Base-by-base conservation (phyloP, 169 alveolate species). In the Amoebophrya sp. region DNA sequence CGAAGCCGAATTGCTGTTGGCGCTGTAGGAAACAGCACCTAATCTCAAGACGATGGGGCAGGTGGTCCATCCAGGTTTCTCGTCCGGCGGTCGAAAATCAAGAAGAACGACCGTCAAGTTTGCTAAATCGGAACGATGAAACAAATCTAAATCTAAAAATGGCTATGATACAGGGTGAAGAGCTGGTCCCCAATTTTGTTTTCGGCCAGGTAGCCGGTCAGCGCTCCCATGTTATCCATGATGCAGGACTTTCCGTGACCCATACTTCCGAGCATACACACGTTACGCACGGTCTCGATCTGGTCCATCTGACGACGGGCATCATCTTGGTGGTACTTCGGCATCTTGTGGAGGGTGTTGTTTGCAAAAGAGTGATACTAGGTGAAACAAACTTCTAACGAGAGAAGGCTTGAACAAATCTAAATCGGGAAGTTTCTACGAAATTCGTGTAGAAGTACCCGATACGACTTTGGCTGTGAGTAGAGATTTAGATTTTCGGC, bases 151-250 rank as follows among this genome's bases (percentile, higher is more conserved):
- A 66, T 66, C 83, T 7, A 66, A 66, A 66, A 66, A 66, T 7
- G 29, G 35, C n/a, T n/a, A n/a, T n/a, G n/a, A n/a, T 66, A 66
- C 83, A 66, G 83, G 18, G 83, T 25, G 35, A 66, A 66, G 83
- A 66, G 83, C 35, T 66, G 83, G 35, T 66, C 83, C 18, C 83
- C 83, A 25, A 66, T 66, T n/a, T 66, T 66, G 83, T 2, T 25
- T n/a, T 66, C 83, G 38, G 83, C 83, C 2, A 66, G 83, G 83
- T 66, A 66, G 35, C 83, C 83, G 83, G 83, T 66, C 83, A 66
- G 1, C 32, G 83, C 83, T 7, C 83, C 83, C 83, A 66, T 25
- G 83, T 25, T 66, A 25, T 66, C 83, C 83, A 66, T 66, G 83
- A 66, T 66, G 35, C 83, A 66, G 10, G 83, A 66, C 83, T 66